Base-by-base conservation (phyloP, 805 yeast species). In the Blastobotrys mokoenaii region DNA sequence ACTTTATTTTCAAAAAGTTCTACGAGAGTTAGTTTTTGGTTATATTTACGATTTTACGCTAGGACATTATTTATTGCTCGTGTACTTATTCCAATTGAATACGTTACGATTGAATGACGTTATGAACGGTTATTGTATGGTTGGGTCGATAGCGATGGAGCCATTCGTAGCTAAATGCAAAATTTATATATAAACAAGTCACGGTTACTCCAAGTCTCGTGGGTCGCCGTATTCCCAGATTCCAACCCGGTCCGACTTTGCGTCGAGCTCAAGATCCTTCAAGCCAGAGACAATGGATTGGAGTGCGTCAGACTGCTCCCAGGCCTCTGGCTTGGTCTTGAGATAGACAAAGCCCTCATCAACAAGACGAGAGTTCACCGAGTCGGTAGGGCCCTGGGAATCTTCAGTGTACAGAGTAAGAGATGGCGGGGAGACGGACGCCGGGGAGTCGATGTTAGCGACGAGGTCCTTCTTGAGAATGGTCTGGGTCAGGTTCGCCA, bases 181-280 rank as follows among this genome's bases (percentile, higher is more conserved):
- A n/a, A 15, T 34, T 34, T 12, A 11, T n/a, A 34, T 34, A n/a
- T n/a, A n/a, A n/a, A 22, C 4, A 22, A 5, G 7, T 22, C 27
- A 8, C 8, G 27, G 27, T 40, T 41, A 33, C 33, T 77, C 82
- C 46, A 77, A 82, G 45, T 70, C 77, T 33, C 80, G 73, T 32
- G 83, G 74, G 58, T 82, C 87, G 42, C 89, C 89, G 53, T 75
- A 79, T 62, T 79, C 78, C 89, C 89, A 82, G 58, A 84, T 80
- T 3, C 88, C 88, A 16, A 64, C 56, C 49, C 77, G 79, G 29
- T 55, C 61, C 14, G 61, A 44, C 58, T 71, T 75, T 25, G 87
- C 87, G 5, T 51, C 54, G 15, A 53, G 48, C 61, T 82, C 82
- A 2, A 69, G 66, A 29, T 57, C 62, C 41, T 66, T 46, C 44